Conservation (phyloP, 2,329 filamentous ascomycete genomes). For the Diaporthe sp. region DNA sequence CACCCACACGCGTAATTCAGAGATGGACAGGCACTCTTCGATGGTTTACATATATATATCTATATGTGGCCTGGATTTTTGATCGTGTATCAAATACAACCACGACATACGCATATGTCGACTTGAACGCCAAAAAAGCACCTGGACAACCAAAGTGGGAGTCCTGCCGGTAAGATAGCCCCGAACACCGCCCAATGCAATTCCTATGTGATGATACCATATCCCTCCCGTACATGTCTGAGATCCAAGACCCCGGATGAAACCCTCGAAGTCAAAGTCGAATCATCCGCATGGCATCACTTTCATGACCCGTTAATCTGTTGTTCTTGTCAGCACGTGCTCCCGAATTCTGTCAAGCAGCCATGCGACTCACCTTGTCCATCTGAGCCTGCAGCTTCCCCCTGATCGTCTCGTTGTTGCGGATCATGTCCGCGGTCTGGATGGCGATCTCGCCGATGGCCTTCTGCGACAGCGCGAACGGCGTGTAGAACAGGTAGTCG, state of each 20-base stretch:
- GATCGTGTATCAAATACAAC: background rate
- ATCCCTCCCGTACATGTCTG: background rate
- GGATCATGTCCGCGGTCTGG: slow-evolving; percentile 39
- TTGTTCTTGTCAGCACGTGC: background rate
- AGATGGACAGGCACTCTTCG: background rate
- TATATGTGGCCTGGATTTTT: background rate
- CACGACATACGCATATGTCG: slow-evolving; percentile 6
- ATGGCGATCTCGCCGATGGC: slow-evolving; percentile 49
- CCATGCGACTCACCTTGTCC: background rate
- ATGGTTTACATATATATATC: background rate
- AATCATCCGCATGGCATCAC: background rate
- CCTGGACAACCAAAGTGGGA: background rate
- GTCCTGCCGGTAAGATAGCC: background rate
- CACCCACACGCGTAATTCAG: background rate
- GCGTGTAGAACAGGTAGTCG: slow-evolving; percentile 66
- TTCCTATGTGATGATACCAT: background rate
- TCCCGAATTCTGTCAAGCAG: background rate
- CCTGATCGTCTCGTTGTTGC: slow-evolving; percentile 39
- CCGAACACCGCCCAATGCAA: slow-evolving; percentile 36
- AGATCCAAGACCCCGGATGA: background rate
- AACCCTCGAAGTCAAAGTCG: background rate
- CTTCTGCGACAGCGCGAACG: slow-evolving; percentile 59
- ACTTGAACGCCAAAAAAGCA: background rate
- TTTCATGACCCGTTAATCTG: slow-evolving; percentile 5
- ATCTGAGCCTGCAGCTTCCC: slow-evolving; percentile 22